Evolutionary conservation across 805 yeast species (phyloP).

Genomic region (Metschnikowia colocasiae): DNA sequence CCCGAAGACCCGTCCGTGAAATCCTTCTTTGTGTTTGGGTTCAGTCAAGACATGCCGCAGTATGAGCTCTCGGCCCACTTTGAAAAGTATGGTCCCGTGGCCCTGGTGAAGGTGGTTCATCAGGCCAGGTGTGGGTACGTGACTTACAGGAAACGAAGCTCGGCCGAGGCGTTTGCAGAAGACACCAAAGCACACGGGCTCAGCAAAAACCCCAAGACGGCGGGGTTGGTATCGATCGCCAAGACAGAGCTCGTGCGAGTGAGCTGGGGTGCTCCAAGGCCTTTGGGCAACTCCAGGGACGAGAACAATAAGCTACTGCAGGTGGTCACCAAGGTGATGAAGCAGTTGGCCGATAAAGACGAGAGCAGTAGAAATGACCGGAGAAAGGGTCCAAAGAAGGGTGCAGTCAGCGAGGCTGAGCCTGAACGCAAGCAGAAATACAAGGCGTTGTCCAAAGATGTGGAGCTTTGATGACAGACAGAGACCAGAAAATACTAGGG

Average conservation of each 20-base stretch:
- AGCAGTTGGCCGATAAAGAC: constrained; percentile 47
- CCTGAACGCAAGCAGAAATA: constrained; percentile 6
- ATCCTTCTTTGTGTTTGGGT: constrained; percentile 73
- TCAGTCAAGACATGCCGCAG: constrained; percentile 63
- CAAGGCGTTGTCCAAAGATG: constrained; percentile 12
- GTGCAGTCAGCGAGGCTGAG: background rate
- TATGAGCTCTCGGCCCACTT: constrained; percentile 53
- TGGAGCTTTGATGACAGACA: constrained; percentile 9
- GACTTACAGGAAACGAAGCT: constrained; percentile 44
- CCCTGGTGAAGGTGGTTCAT: constrained; percentile 50
- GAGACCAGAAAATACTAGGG: background rate
- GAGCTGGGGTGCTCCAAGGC: constrained; percentile 50
- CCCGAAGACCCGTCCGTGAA: constrained; percentile 39
- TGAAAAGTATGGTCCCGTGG: constrained; percentile 43
- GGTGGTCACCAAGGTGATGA: constrained; percentile 52
- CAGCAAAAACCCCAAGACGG: constrained; percentile 24
- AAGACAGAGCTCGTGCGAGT: constrained; percentile 46
- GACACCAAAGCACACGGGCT: constrained; percentile 23
- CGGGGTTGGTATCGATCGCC: constrained; percentile 33
- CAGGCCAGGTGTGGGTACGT: constrained; percentile 63
- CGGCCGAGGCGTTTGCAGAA: constrained; percentile 46
- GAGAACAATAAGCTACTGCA: constrained; percentile 48
- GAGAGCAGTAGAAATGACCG: constrained; percentile 3
- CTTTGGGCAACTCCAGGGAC: constrained; percentile 38
- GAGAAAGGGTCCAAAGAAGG: background rate